Evolutionary conservation across 805 yeast genomes (phyloP), one percentile per base, ranked within the genome.

Genomic region (Suhomyces sp.): DNA sequence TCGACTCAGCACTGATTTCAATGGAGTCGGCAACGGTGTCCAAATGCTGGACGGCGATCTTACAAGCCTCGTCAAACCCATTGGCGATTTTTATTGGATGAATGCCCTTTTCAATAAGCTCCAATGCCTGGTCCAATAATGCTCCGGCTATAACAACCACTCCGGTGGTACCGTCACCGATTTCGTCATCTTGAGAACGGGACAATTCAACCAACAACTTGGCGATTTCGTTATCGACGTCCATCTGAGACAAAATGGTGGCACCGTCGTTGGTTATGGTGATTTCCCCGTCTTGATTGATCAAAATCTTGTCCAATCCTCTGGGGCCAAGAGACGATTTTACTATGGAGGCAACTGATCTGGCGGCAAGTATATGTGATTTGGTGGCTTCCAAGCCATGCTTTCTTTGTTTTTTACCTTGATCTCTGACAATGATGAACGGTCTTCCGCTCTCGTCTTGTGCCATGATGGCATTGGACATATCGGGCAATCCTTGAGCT

Each of bases 391-490:
- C 79, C 45, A 71, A 55, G 10, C 79, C 79, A 53, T 74, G 79
- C 53, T 72, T 75, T 81, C 69, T 84, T 79, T 55, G 97, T 91
- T 68, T 94, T 90, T 69, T 67, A 35, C 82, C 84, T 65, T 73
- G 82, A 68, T 94, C 99, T 68, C 94, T 84, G 49, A 94, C 99
- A 67, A 94, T 94, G 66, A 94, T 93, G 68, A 94, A 90, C 19
- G 99, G 99, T 72, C 99, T 86, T 19, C 99, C 99, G 92, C 88
- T 89, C 72, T 94, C 99, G 69, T 94, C 99, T 72, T 93, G 99
- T 3, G 99, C 98, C 77, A 94, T 90, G 62, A 94, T 91, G 72
- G 99, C 99, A 65, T 96, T 94, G 60, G 98, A 92, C 81, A 94
- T 78, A 70, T 94, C 99, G 40, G 97, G 97, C 87, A 84, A 80